phyloP scores from a whole-genome alignment of 78 protist species.

The Monocercomonoides exilis region DNA sequence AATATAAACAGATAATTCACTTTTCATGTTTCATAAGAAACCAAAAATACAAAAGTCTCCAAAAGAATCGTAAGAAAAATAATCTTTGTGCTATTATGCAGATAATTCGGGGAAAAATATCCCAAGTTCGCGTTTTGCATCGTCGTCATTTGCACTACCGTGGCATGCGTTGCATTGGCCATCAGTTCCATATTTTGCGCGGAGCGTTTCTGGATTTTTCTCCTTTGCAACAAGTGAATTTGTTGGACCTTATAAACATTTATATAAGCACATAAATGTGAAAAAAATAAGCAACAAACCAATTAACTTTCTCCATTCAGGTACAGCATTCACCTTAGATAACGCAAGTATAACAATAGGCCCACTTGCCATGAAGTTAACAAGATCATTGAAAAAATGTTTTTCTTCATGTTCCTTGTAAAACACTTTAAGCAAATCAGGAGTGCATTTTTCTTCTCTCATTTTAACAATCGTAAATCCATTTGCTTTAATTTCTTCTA shows the following conservation, averaged over 20 bases:
- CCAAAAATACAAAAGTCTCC: too few species aligned
- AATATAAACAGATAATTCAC: too few species aligned
- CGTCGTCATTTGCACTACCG: background rate
- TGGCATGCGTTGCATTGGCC: slow-evolving; percentile 1
- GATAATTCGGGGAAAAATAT: background rate
- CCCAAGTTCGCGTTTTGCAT: background rate
- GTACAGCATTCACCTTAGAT: background rate
- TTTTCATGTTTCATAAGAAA: too few species aligned
- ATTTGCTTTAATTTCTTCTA: background rate
- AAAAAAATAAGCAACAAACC: background rate
- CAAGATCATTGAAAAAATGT: background rate
- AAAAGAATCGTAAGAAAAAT: too few species aligned
- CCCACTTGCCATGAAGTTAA: slow-evolving; percentile 15
- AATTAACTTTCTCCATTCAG: slow-evolving; percentile 16
- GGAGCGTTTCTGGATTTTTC: background rate
- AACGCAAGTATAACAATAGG: slow-evolving; percentile 11
- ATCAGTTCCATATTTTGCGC: slow-evolving; percentile 15
- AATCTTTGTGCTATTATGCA: too few species aligned
- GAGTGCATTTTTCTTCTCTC: background rate
- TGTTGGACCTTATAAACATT: background rate
- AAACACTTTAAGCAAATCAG: background rate
- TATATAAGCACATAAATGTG: background rate
- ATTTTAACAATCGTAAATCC: slow-evolving; percentile 8
- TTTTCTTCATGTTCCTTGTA: slow-evolving; percentile 13
- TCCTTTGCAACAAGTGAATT: background rate